Percentiles rank a stretch among this genome's conserved stretches.
Conservation (phyloP, 2,329 filamentous ascomycete species). For the Thielaviopsis ethacetica region DNA sequence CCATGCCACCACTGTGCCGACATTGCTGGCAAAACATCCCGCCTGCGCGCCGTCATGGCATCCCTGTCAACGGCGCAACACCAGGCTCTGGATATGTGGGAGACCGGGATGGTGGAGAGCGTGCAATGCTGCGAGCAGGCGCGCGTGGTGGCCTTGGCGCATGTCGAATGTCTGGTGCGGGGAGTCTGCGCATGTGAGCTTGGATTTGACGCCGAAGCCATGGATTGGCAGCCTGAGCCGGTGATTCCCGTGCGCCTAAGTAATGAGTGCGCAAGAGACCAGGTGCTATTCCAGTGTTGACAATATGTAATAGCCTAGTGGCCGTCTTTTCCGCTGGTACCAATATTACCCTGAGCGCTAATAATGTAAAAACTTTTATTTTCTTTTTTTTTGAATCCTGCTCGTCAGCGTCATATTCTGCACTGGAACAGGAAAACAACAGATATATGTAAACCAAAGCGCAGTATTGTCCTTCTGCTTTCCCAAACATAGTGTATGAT, state of each 20-base stretch:
- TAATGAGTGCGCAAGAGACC: not conserved
- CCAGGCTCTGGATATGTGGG: not conserved
- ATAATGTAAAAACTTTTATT: no score
- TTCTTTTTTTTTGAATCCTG: no score
- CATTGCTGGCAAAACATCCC: not conserved
- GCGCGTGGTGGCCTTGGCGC: not conserved
- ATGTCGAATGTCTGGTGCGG: not conserved
- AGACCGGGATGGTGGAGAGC: not conserved
- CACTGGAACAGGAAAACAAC: no score
- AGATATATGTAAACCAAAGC: no score
- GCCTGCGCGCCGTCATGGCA: not conserved
- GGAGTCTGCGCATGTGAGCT: not conserved
- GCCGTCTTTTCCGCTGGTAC: not conserved
- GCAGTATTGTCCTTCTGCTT: no score
- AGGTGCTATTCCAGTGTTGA: not conserved
- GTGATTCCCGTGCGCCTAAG: conserved; percentile 12
- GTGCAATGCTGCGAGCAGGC: not conserved
- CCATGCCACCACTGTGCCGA: not conserved
- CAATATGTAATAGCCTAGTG: not conserved
- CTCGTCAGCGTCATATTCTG: no score
- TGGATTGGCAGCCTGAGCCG: conserved; percentile 17
- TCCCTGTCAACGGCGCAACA: not conserved
- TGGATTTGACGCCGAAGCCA: conserved; percentile 12
- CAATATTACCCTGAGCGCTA: no score
- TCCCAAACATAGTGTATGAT: no score